Evolutionary conservation across 768 basidiomycete genomes (phyloP).

Genomic region (Tylopilus rubrobrunneus): DNA sequence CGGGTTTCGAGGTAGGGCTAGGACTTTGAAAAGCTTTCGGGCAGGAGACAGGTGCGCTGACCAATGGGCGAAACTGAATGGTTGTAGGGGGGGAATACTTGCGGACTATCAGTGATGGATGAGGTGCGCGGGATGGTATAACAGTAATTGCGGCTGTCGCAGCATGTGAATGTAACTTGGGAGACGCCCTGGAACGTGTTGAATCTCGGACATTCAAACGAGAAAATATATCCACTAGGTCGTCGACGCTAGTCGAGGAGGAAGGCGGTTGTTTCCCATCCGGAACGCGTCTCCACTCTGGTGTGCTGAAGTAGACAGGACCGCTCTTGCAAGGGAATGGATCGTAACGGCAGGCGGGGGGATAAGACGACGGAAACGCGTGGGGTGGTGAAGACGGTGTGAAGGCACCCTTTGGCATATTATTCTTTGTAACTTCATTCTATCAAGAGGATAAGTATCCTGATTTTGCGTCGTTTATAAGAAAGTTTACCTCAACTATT

Average conservation of each 20-base stretch:
- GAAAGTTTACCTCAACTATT: too few species aligned
- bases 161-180: background rate
- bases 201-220: slow-evolving; percentile 15
- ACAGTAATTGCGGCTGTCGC: slow-evolving; percentile 18
- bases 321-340: slow-evolving; percentile 18
- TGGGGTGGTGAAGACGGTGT: slow-evolving; percentile 6
- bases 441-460: too few species aligned
- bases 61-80: background rate
- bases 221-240: slow-evolving; percentile 12
- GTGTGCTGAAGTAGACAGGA: background rate
- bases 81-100: background rate
- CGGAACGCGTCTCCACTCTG: slow-evolving; percentile 4
- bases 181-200: background rate
- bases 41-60: background rate
- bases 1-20: background rate
- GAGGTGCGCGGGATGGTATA: slow-evolving; percentile 13
- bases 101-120: slow-evolving; percentile 8
- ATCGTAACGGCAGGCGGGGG: slow-evolving; percentile 12
- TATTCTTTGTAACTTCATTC: too few species aligned
- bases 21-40: slow-evolving; percentile 3
- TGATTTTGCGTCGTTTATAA: too few species aligned
- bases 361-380: slow-evolving; percentile 15
- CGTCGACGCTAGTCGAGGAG: background rate
- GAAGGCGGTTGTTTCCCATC: background rate
- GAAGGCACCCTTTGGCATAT: background rate